Conservation (phyloP, 2,329 filamentous ascomycete genomes). For the Fusarium subglutinans region DNA sequence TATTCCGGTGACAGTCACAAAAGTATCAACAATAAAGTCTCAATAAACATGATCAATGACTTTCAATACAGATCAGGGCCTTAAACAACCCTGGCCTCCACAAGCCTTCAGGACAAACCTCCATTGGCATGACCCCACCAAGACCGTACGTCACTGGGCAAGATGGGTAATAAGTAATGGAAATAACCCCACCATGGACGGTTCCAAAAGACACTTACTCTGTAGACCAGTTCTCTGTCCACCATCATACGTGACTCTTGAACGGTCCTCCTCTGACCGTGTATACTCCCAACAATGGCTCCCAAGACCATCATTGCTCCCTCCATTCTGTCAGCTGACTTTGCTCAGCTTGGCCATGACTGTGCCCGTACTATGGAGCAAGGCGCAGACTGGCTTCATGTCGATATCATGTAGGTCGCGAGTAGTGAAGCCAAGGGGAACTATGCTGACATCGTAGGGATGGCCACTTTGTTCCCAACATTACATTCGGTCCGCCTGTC, state of each 20-base stretch:
- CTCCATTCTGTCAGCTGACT: constrained; percentile 98
- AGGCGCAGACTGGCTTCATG: constrained; percentile 92
- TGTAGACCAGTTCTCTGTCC: constrained; percentile 26
- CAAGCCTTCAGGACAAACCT: background rate
- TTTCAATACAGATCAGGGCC: no score
- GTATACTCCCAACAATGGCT: constrained; percentile 67
- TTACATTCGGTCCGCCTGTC: constrained; percentile 94
- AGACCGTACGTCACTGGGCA: background rate
- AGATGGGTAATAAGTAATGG: background rate
- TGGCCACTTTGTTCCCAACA: constrained; percentile 98
- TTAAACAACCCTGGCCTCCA: background rate
- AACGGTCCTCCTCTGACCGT: constrained; percentile 2
- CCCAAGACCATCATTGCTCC: constrained; percentile 95
- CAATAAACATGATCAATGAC: no score
- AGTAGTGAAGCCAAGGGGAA: background rate
- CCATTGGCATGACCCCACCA: background rate
- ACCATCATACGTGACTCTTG: constrained; percentile 25
- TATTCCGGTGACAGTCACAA: no score
- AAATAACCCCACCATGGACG: constrained; percentile 28
- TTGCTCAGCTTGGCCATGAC: constrained; percentile 85
- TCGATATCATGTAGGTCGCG: constrained; percentile 80
- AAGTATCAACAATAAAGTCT: no score
- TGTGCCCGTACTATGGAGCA: constrained; percentile 87
- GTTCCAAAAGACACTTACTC: background rate
- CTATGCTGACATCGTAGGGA: constrained; percentile 69